Conservation (phyloP, 1,139 yeast species). For the Kazachstania sp. region DNA sequence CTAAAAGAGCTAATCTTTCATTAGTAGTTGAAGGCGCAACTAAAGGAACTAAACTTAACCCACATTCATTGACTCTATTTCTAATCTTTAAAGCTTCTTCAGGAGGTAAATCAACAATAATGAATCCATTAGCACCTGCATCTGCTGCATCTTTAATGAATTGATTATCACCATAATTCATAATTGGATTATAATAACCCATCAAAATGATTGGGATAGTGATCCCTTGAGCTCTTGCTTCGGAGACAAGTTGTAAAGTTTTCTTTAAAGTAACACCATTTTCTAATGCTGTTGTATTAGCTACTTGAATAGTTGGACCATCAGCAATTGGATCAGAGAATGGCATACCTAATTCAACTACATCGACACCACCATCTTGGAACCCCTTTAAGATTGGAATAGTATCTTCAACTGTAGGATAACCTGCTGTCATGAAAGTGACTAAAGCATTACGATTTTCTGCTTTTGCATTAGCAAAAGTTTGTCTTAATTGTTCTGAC, state of each 20-base stretch:
- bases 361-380: conserved; percentile 92
- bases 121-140: conserved; percentile 93
- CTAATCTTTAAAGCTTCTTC: conserved; percentile 92
- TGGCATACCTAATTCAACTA: conserved; percentile 91
- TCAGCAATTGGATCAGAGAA: conserved; percentile 99
- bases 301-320: conserved; percentile 91
- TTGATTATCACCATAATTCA: conserved; percentile 81
- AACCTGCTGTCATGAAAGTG: conserved; percentile 91
- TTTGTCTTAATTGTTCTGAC: conserved; percentile 61
- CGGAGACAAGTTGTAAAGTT: conserved; percentile 59
- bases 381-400: conserved; percentile 76
- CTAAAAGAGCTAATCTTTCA: conserved; percentile 68
- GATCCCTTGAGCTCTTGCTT: conserved; percentile 77
- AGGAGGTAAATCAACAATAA: conserved; percentile 93
- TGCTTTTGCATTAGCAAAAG: conserved; percentile 60
- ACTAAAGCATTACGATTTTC: conserved; percentile 83
- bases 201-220: conserved; percentile 81
- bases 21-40: conserved; percentile 96
- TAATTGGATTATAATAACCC: conserved; percentile 96
- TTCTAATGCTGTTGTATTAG: conserved; percentile 68
- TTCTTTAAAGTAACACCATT: conserved; percentile 70
- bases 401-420: conserved; percentile 80
- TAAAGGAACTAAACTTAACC: conserved; percentile 79
- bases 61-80: conserved; percentile 55
- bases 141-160: conserved; percentile 66